phyloP scores from a whole-genome alignment of 305 asterid species.

The Fraxinus sp. region DNA sequence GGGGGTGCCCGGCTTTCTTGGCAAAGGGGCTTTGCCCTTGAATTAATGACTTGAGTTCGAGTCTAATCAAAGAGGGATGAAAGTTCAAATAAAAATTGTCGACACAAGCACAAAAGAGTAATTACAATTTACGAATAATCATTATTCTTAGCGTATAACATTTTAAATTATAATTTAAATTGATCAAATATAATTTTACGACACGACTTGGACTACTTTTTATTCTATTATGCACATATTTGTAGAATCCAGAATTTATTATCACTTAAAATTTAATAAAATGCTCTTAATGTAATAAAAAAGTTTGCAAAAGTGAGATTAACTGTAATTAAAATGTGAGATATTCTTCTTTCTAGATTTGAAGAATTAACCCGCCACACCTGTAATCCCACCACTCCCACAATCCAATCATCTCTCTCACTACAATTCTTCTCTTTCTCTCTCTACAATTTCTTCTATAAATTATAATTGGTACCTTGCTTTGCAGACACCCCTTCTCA shows the following conservation, averaged over 20 bases:
- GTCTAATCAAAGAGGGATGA: neutral
- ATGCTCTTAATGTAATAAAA: neutral
- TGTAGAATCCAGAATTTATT: neutral
- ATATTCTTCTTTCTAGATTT: constrained; percentile 26
- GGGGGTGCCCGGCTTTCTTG: no score
- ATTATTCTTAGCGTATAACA: no score
- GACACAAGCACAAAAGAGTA: neutral
- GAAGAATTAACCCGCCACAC: constrained; percentile 22
- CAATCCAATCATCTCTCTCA: neutral
- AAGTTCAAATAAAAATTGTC: neutral
- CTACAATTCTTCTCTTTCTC: constrained; percentile 24
- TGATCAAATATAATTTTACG: neutral
- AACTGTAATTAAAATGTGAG: neutral
- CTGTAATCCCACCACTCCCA: constrained; percentile 20
- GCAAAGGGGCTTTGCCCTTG: no score
- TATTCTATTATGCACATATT: neutral
- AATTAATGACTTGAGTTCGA: neutral
- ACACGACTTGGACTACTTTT: neutral
- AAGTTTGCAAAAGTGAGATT: neutral
- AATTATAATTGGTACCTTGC: constrained; percentile 40
- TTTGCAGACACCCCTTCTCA: constrained; percentile 46
- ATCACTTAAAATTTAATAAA: neutral
- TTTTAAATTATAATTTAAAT: no score
- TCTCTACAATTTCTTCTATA: constrained; percentile 26
- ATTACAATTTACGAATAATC: no score